phyloP scores from a whole-genome alignment of 1,284 basidiomycete species.

The Trametes polyzona region DNA sequence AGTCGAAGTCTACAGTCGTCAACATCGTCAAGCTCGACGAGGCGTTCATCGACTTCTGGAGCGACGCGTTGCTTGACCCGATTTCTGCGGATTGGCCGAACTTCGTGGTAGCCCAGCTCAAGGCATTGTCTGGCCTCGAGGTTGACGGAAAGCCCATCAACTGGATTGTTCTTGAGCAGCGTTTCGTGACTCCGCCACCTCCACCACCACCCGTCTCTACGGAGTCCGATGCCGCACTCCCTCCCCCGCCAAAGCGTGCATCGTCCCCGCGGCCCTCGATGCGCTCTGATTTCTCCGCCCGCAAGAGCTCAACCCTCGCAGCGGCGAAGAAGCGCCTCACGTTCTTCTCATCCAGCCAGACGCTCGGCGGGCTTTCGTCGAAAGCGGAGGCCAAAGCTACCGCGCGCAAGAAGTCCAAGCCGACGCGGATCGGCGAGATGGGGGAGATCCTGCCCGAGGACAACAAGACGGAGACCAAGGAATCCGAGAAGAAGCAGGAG shows the following conservation, averaged over 20 bases:
- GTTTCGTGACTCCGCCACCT: slow-evolving; percentile 45
- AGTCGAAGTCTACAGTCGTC: slow-evolving; percentile 48
- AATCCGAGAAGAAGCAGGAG: slow-evolving; percentile 26
- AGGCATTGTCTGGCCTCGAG: slow-evolving; percentile 34
- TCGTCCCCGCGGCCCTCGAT: slow-evolving; percentile 56
- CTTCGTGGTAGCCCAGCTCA: slow-evolving; percentile 71
- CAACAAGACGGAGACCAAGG: slow-evolving; percentile 31
- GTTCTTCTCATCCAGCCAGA: slow-evolving; percentile 47
- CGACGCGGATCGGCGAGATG: slow-evolving; percentile 59
- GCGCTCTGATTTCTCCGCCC: slow-evolving; percentile 44
- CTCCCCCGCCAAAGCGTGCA: slow-evolving; percentile 30
- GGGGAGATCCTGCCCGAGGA: slow-evolving; percentile 62
- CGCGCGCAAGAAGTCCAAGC: slow-evolving; percentile 40
- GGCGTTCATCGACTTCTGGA: slow-evolving; percentile 80
- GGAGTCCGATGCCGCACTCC: slow-evolving; percentile 16
- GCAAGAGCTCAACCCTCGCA: slow-evolving; percentile 45
- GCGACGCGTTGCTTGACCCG: slow-evolving; percentile 68
- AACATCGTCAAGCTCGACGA: slow-evolving; percentile 67
- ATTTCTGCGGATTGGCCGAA: slow-evolving; percentile 64
- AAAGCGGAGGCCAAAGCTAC: slow-evolving; percentile 25
- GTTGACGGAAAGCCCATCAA: slow-evolving; percentile 41
- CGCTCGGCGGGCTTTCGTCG: slow-evolving; percentile 10
- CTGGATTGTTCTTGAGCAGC: slow-evolving; percentile 71
- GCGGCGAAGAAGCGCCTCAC: slow-evolving; percentile 60
- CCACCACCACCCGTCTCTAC: slow-evolving; percentile 32